Evolutionary conservation across 768 basidiomycete genomes (phyloP), one percentile per base, ranked within the genome.

Genomic region (Amanita subjunquillea): DNA sequence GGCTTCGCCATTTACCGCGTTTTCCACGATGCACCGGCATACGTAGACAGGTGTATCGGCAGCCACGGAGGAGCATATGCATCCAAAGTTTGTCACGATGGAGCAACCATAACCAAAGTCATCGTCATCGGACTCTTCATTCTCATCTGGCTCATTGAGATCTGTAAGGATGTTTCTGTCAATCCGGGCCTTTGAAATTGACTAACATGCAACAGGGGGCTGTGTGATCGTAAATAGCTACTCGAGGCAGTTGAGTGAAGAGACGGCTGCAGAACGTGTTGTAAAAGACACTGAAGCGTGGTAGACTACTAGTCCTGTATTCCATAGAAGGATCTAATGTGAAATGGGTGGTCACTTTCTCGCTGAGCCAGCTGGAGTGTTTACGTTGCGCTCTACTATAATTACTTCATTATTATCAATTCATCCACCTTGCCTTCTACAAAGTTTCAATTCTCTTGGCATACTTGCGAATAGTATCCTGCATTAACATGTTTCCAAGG

Each of bases 171-270:
- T 23, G 39, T 41, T 12, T 47, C 13, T 40, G 47, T 47, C 8
- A 32, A 40, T 46, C 27, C 36, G 15, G n/a, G 6, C 57, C 51
- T 17, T 9, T 9, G 9, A 20, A 32, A 15, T 3, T 17, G 39
- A 45, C 51, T 48, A 39, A 30, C 44, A 41, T 38, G 47, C 40
- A 48, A 22, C 56, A 75, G 76, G 73, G 69, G 72, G 69, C 54
- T 74, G 72, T 58, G 63, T 74, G 54, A 74, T 78, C 53, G 73
- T 78, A 41, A 64, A 63, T 38, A 65, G 63, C 50, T 77, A 78
- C 55, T 67, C 65, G 45, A 66, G 61, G 50, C 75, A 78, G 60
- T 62, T 78, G 46, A 67, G 60, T 32, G 75, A 75, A 56, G 75
- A 77, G 55, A 69, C 72, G 44, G 63, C 59, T 15, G 61, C 66